A percentile compares a stretch with the other conserved stretches of the same genome.
Evolutionary conservation across 2,329 filamentous ascomycete species (phyloP).

Genomic region (Neofusicoccum sp.): DNA sequence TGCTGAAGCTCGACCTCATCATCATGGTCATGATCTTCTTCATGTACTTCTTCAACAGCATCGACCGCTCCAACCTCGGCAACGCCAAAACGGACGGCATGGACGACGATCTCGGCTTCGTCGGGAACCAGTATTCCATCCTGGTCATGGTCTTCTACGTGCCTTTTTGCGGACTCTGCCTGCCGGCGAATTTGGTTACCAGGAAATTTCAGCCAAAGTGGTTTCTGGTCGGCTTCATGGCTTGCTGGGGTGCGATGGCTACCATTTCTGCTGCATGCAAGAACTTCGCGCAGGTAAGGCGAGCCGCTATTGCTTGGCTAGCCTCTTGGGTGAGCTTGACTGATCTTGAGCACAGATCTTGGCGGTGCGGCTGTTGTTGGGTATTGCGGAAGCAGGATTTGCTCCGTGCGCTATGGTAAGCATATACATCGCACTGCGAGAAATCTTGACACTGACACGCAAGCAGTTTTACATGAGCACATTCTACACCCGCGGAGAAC

Average conservation of each 20-base stretch:
- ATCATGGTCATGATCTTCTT: conserved; percentile 15
- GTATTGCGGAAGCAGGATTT: conserved; percentile 10
- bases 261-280: conserved; percentile 9
- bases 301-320: neutral
- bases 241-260: conserved; percentile 14
- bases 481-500: conserved; percentile 15
- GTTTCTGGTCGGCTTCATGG: conserved; percentile 15
- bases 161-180: conserved; percentile 25
- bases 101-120: conserved; percentile 29
- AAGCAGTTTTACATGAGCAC: conserved; percentile 17
- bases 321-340: neutral
- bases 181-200: conserved; percentile 16
- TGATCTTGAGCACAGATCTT: conserved; percentile 1
- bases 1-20: conserved; percentile 8
- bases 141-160: conserved; percentile 36
- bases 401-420: conserved; percentile 10
- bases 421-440: too few species aligned
- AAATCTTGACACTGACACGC: neutral
- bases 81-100: conserved; percentile 34
- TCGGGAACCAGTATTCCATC: conserved; percentile 31
- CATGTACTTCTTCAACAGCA: conserved; percentile 18
- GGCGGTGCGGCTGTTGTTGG: conserved; percentile 2
- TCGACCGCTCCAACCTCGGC: conserved; percentile 32
- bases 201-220: conserved; percentile 12
- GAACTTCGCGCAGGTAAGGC: conserved; percentile 10